phyloP scores from a whole-genome alignment of 2,329 filamentous ascomycete species.

The Colletotrichum viniferum region DNA sequence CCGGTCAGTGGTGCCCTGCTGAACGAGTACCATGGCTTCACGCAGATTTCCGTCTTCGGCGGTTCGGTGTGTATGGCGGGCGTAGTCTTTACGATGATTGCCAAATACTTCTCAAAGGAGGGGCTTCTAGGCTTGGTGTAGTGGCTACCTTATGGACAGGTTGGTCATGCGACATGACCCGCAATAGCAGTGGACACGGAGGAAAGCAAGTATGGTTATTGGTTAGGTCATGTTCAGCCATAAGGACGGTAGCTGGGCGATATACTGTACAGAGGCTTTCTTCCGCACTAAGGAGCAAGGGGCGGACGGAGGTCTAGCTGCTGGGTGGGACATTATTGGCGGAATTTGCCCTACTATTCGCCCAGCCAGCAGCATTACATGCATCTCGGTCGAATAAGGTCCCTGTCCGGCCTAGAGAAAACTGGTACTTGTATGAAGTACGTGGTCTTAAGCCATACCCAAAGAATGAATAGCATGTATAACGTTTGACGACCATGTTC shows the following conservation, averaged over 20 bases:
- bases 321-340: neutral
- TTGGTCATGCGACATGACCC: neutral
- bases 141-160: neutral
- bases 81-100: constrained; percentile 2
- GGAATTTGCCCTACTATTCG: neutral
- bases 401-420: neutral
- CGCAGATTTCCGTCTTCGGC: constrained; percentile 30
- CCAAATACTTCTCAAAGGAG: constrained; percentile 28
- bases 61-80: constrained; percentile 14
- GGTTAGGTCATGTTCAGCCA: neutral
- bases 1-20: constrained; percentile 51
- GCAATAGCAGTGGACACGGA: neutral
- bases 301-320: neutral
- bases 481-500: neutral
- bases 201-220: neutral
- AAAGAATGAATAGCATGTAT: neutral
- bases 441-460: neutral
- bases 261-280: neutral
- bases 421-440: neutral
- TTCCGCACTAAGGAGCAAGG: neutral
- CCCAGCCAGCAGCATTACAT: neutral
- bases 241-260: neutral
- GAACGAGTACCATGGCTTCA: constrained; percentile 38
- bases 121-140: constrained; percentile 35
- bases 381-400: neutral